A percentile compares a stretch with the other conserved stretches of the same genome.
Conservation (phyloP, 176 grass and related monocot species). For the Canna indica region DNA sequence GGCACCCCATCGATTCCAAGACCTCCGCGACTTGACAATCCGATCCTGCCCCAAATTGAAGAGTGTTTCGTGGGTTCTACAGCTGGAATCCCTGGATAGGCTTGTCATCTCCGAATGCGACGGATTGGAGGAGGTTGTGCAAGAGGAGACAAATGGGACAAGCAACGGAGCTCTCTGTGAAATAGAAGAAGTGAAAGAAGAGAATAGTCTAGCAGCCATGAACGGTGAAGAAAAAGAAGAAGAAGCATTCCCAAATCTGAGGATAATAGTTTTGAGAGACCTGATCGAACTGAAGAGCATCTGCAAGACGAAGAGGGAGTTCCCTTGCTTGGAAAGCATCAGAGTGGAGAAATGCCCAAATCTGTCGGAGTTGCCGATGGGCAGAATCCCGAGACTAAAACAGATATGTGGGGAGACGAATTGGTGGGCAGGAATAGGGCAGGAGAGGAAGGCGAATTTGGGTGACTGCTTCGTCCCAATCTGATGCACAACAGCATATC, state of each 20-base stretch:
- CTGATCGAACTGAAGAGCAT: conserved; percentile 38
- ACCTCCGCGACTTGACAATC: conserved; percentile 50
- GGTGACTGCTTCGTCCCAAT: conserved; percentile 43
- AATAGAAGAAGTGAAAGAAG: conserved; percentile 8
- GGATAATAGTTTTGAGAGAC: conserved; percentile 37
- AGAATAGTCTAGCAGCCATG: neutral
- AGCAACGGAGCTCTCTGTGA: neutral
- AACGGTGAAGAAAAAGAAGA: neutral
- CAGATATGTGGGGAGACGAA: conserved; percentile 48
- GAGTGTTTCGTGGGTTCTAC: conserved; percentile 47
- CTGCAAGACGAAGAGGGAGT: conserved; percentile 33
- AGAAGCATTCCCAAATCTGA: conserved; percentile 34
- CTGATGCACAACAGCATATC: neutral
- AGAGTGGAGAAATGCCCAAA: conserved; percentile 50
- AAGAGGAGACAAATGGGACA: conserved; percentile 7
- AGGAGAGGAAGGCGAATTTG: conserved; percentile 7
- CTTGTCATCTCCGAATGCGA: conserved; percentile 51
- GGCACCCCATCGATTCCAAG: conserved; percentile 35
- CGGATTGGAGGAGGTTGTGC: conserved; percentile 41
- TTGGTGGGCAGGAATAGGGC: conserved; percentile 49
- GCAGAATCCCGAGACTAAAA: conserved; percentile 35
- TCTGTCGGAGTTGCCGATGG: conserved; percentile 36
- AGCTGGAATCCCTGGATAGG: conserved; percentile 55
- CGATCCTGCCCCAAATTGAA: conserved; percentile 36
- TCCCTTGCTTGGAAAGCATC: conserved; percentile 55